Evolutionary conservation across 345 rosid genomes (phyloP).

Genomic region (Syzygium aromaticum): DNA sequence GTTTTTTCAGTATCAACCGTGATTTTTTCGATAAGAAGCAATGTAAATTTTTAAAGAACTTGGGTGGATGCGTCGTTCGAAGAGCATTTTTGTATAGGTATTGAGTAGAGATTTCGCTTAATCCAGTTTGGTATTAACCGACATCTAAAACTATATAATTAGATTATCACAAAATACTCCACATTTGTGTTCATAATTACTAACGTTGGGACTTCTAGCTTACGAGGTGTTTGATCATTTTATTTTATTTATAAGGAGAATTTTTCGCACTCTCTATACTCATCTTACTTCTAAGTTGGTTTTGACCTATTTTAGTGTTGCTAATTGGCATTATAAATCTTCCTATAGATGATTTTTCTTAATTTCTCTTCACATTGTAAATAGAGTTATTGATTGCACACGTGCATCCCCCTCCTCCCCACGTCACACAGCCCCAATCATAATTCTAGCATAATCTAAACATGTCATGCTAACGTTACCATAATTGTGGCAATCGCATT

Average conservation of each 20-base stretch:
- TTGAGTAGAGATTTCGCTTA: neutral
- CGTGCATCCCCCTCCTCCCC: too few species aligned
- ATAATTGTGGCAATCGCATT: neutral
- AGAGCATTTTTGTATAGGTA: neutral
- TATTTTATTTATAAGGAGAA: neutral
- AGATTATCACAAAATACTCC: neutral
- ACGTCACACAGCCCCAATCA: neutral
- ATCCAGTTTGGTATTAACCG: neutral
- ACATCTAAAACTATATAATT: neutral
- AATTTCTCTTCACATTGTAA: neutral
- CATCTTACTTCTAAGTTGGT: too few species aligned
- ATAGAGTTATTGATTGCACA: too few species aligned
- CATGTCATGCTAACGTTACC: neutral
- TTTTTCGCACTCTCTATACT: too few species aligned
- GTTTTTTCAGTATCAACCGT: fast-evolving
- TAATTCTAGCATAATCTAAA: neutral
- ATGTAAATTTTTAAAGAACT: neutral
- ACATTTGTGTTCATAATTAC: neutral
- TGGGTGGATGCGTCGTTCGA: neutral
- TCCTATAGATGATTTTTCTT: neutral
- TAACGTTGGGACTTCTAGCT: neutral
- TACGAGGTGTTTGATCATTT: neutral
- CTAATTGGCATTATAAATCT: too few species aligned
- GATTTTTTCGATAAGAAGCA: neutral
- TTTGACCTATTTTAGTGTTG: neutral